Base-by-base conservation (phyloP, 2,329 filamentous ascomycete species). In the Paramyrothecium sp. region DNA sequence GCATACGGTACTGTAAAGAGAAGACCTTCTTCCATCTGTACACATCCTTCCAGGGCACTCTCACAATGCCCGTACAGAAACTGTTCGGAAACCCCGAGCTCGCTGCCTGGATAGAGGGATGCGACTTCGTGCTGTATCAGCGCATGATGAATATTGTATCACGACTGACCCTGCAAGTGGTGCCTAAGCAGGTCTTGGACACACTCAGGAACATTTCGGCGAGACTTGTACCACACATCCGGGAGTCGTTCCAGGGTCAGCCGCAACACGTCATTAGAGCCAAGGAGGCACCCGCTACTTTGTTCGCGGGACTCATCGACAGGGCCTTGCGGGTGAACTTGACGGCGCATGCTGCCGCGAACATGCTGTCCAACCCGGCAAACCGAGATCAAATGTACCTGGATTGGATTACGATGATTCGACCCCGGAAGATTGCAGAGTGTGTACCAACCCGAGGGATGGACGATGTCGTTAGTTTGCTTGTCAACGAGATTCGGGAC, bases 11-110 rank as follows among this genome's bases (percentile, higher is more conserved):
- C 72, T 97, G 94, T 81, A 96, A 95, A 69, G 92, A 97, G 73
- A 96, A 97, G 76, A 94, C 92, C 7, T 96, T 99, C 72, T 96
- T 97, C 71, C 91, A 96, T 63, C 84, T 97, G 17, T 97, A 96
- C 71, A 93, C 90, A 7, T 95, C 94, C 1, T 98, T 99, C 72
- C 92, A 97, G 68, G 95, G 95, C 56, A 98, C 93, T 2, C 84
- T 99, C 66, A 99, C 95, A 1, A 96, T 97, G 73, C 95, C 95
- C 7, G 94, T 98, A 3, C 92, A 97, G 72, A 97, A 96, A 73
- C 78, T 99, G 2, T 89, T 99, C 67, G 87, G 88, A 16, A 87
- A 96, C 67, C 87, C 89, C 2, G 88, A 87, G 56, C 79, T 98
- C 56, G 91, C 92, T 3, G 84, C 89, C 1, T 99, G 95, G 95